Evolutionary conservation across 2,329 filamentous ascomycete species (phyloP).

Genomic region (Calonectria hawksworthii): DNA sequence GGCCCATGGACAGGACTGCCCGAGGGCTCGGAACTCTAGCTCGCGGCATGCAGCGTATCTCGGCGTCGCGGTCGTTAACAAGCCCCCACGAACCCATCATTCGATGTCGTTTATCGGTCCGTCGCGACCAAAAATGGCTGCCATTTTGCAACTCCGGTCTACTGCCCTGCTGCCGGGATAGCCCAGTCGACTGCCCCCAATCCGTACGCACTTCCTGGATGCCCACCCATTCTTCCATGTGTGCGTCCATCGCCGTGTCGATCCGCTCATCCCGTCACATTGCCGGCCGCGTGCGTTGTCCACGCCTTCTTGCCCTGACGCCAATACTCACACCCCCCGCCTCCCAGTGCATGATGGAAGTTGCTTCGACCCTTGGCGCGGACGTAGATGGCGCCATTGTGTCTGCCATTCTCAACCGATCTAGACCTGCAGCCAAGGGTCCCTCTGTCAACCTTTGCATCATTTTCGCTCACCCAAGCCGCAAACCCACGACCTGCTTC

Average conservation of each 20-base stretch:
- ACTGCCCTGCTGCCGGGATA: not conserved
- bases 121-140: constrained; percentile 35
- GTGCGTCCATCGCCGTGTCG: constrained; percentile 7
- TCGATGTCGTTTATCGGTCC: constrained; percentile 40
- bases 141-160: not conserved
- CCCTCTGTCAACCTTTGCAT: not conserved
- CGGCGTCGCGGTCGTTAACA: not conserved
- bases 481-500: constrained; percentile 24
- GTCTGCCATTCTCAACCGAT: constrained; percentile 21
- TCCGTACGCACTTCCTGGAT: constrained; percentile 11
- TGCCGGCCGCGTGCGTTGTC: not conserved
- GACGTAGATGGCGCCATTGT: constrained; percentile 21
- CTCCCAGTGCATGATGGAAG: constrained; percentile 5
- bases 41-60: not conserved
- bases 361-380: constrained; percentile 2
- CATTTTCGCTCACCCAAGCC: constrained; percentile 9
- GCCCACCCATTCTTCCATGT: constrained; percentile 17
- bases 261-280: constrained; percentile 22
- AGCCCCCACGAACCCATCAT: constrained; percentile 4
- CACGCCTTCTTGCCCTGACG: constrained; percentile 1
- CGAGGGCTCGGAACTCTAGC: constrained; percentile 9
- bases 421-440: constrained; percentile 17
- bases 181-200: constrained; percentile 3
- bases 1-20: constrained; percentile 6
- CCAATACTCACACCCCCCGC: constrained; percentile 9